Base-by-base conservation (phyloP, 306 rosid species). In the Casuarina cunninghamiana region DNA sequence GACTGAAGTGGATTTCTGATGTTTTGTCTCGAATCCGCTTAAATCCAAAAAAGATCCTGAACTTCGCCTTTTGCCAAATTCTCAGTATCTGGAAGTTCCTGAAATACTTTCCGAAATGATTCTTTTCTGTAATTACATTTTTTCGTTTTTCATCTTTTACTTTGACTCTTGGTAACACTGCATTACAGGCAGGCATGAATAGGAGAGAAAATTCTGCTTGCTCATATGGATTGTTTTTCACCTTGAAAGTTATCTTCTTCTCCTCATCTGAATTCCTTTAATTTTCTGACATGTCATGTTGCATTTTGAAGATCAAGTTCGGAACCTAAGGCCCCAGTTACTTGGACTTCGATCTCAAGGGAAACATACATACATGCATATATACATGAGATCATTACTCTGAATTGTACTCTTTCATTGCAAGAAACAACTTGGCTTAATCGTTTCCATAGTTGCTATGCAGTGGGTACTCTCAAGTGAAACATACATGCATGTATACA, bases 381-480 rank as follows among this genome's bases (percentile, higher is more conserved):
- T 10, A 60, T 26, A 26, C 32, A 16, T 38, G 69, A 42, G 50
- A 41, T 39, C 7, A 42, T 66, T 3, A 16, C 19, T 12, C 21
- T 5, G 0, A 62, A 51, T 41, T 74, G 35, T 78, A 26, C 35
- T 53, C 17, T 15, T 16, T 39, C 46, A 19, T 0, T 41, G 15
- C n/a, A 12, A 4, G 37, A 63, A 74, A 45, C 39, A 53, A 3
- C 41, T 54, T 12, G 46, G n/a, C 43, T 53, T 43, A 71, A 21
- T 63, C 7, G 19, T 62, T 35, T 48, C 11, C 21, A 45, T 65
- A 11, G 39, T 71, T 80, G 65, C 53, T 75, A 3, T 81, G 83
- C 84, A 95, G 99, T 86, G 99, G 99, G 1, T 93, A 84, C 79
- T 83, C 93, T 26, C 32, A 26, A 26, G 32, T 26, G 32, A 26